A percentile compares a stretch with the other conserved stretches of the same genome.
Conservation (phyloP, 2,329 filamentous ascomycete genomes). For the Pestalotiopsis fici region DNA sequence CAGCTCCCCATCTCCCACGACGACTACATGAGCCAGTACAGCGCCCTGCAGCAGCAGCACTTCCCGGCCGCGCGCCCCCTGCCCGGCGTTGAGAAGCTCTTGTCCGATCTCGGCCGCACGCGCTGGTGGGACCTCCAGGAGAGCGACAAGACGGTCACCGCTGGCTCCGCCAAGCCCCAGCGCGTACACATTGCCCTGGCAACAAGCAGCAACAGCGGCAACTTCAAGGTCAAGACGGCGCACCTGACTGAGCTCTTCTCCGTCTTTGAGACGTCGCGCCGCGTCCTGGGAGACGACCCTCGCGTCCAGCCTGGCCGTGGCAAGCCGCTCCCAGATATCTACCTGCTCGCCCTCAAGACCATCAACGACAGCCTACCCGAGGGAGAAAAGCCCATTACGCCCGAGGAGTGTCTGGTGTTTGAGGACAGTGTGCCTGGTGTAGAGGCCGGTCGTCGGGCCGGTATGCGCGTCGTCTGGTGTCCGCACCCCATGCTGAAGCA, state of each 20-base stretch:
- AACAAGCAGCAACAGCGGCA: constrained; percentile 72
- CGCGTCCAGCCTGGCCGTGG: constrained; percentile 79
- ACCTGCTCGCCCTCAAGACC: constrained; percentile 79
- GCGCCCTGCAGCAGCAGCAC: constrained; percentile 65
- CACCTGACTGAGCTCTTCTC: constrained; percentile 61
- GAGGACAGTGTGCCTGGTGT: constrained; percentile 94
- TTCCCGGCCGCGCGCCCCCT: constrained; percentile 79
- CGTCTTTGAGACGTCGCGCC: constrained; percentile 68
- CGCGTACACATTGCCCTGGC: constrained; percentile 81
- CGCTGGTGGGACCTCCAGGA: constrained; percentile 46
- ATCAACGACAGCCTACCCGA: constrained; percentile 74
- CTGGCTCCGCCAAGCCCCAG: constrained; percentile 31
- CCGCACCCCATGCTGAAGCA: constrained; percentile 78
- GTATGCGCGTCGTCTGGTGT: constrained; percentile 93
- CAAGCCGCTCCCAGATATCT: constrained; percentile 95
- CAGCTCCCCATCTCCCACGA: constrained; percentile 74
- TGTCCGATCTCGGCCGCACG: constrained; percentile 59
- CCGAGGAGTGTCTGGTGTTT: constrained; percentile 92
- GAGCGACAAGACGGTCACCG: constrained; percentile 13
- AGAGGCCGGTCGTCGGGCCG: constrained; percentile 84
- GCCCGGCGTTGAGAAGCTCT: constrained; percentile 72
- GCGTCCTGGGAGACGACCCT: constrained; percentile 82
- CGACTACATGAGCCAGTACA: constrained; percentile 63
- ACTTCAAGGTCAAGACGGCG: constrained; percentile 76
- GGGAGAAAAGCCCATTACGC: constrained; percentile 66